These are phyloP conservation scores for Sambucus nigra DNA, from an alignment of 129 eudicot genomes.

Conservation along the genomic window DNA sequence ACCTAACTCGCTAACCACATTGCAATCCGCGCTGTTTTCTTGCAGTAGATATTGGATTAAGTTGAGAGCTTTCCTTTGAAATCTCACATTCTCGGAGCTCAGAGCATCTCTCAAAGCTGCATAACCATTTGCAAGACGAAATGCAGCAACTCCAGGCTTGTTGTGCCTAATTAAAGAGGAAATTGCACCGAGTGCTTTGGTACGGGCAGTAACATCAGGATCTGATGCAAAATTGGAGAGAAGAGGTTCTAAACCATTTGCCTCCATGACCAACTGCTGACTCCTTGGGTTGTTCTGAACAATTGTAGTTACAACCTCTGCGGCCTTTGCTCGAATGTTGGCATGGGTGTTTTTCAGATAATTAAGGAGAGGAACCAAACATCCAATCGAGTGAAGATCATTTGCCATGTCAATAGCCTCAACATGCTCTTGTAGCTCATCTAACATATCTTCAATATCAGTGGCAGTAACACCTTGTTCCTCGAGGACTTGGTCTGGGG, in stretches of 20 bases:
- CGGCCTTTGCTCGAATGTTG: conserved; percentile 83
- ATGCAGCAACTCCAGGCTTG: conserved; percentile 74
- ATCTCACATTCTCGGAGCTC: conserved; percentile 66
- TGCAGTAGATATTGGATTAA: conserved; percentile 59
- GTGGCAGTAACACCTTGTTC: conserved; percentile 81
- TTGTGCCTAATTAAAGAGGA: conserved; percentile 83
- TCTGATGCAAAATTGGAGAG: conserved; percentile 61
- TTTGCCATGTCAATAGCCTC: conserved; percentile 95
- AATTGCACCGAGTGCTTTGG: conserved; percentile 87
- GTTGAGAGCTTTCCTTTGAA: conserved; percentile 91
- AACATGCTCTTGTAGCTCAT: conserved; percentile 94
- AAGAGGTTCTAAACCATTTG: conserved; percentile 79
- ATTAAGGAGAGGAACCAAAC: conserved; percentile 65
- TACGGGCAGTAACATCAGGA: conserved; percentile 61
- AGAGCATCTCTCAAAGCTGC: conserved; percentile 69
- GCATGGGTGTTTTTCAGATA: conserved; percentile 70
- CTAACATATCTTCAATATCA: conserved; percentile 85
- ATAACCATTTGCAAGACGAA: conserved; percentile 85
- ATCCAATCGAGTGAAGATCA: conserved; percentile 90
- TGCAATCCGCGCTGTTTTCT: conserved; percentile 60
- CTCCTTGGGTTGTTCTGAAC: conserved; percentile 92
- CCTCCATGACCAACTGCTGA: conserved; percentile 95
- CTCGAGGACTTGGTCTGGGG: conserved; percentile 70
- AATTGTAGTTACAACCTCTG: conserved; percentile 80
- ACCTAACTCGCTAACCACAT: conserved; percentile 53